Percentiles rank a stretch among this genome's conserved stretches.
phyloP scores from a whole-genome alignment of 2,329 filamentous ascomycete genomes.

The Magnaporthiopsis rhizophila region DNA sequence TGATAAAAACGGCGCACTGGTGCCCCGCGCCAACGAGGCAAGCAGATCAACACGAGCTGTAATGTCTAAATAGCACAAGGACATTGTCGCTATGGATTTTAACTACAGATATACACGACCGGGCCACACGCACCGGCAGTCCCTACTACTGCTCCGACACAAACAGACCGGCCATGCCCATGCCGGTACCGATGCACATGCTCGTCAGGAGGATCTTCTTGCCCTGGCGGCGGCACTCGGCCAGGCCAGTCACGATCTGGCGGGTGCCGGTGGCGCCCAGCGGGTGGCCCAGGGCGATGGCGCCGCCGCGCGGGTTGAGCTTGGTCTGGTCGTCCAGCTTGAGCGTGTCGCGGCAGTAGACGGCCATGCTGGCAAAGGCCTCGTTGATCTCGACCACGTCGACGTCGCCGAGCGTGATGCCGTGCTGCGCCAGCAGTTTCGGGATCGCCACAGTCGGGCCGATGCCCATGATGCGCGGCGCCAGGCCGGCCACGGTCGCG shows the following conservation, averaged over 20 bases:
- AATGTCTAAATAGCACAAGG: neutral
- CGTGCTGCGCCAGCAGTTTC: conserved; percentile 78
- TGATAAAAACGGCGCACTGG: too few relatives aligned
- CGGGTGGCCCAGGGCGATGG: conserved; percentile 76
- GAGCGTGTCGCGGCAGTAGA: conserved; percentile 76
- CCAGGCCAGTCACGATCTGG: conserved; percentile 84
- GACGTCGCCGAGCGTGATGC: conserved; percentile 70
- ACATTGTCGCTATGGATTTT: neutral
- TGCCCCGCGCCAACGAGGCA: too few relatives aligned
- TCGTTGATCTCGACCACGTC: conserved; percentile 95
- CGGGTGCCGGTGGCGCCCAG: conserved; percentile 70
- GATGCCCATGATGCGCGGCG: conserved; percentile 95
- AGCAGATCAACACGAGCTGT: too few relatives aligned
- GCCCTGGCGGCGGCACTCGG: conserved; percentile 73
- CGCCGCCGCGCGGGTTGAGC: conserved; percentile 75
- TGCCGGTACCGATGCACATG: conserved; percentile 73
- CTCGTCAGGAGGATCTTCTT: conserved; percentile 88
- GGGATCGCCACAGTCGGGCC: conserved; percentile 66
- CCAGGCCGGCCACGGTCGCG: conserved; percentile 80
- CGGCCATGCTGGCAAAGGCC: conserved; percentile 95
- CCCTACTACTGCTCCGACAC: conserved; percentile 6
- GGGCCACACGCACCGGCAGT: neutral
- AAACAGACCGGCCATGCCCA: conserved; percentile 8
- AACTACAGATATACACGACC: neutral
- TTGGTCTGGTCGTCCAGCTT: conserved; percentile 59